phyloP scores from a whole-genome alignment of 257 asterid species.

The Misopates orontium region DNA sequence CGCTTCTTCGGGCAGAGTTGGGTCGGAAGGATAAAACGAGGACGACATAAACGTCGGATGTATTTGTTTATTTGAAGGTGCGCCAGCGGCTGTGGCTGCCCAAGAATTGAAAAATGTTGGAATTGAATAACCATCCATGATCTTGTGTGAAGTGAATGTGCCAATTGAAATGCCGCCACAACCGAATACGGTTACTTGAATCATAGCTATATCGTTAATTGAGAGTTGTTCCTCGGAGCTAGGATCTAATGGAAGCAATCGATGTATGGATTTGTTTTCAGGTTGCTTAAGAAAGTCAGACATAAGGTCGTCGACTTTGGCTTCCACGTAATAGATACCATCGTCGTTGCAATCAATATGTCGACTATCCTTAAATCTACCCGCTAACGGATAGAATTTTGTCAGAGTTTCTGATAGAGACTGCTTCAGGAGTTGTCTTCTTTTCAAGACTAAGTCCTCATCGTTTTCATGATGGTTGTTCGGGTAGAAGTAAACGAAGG shows the following conservation, averaged over 20 bases:
- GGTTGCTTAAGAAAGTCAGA: not conserved
- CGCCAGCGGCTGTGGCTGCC: not conserved
- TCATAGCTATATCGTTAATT: not conserved
- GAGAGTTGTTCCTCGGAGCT: not conserved
- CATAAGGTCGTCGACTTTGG: not conserved
- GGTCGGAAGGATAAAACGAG: not conserved
- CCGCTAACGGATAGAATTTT: not conserved
- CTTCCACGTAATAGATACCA: not conserved
- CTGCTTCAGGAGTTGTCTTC: not conserved
- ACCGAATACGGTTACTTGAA: not conserved
- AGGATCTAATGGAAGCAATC: not conserved
- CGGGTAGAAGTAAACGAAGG: not conserved
- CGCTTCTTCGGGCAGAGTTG: too few relatives aligned
- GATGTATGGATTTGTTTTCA: not conserved
- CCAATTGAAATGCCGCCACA: not conserved
- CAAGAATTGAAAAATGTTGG: not conserved
- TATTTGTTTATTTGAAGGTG: not conserved
- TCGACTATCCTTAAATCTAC: not conserved
- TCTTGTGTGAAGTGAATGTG: not conserved
- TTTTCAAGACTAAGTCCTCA: not conserved
- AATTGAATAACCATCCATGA: not conserved
- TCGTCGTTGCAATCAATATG: slow-evolving; percentile 5
- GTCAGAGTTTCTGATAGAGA: slow-evolving; percentile 2
- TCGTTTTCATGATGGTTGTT: not conserved
- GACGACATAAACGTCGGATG: not conserved